These are phyloP conservation scores for Starmerella ratchasimensis DNA, from an alignment of 805 yeast genomes.

Conservation along the genomic window DNA sequence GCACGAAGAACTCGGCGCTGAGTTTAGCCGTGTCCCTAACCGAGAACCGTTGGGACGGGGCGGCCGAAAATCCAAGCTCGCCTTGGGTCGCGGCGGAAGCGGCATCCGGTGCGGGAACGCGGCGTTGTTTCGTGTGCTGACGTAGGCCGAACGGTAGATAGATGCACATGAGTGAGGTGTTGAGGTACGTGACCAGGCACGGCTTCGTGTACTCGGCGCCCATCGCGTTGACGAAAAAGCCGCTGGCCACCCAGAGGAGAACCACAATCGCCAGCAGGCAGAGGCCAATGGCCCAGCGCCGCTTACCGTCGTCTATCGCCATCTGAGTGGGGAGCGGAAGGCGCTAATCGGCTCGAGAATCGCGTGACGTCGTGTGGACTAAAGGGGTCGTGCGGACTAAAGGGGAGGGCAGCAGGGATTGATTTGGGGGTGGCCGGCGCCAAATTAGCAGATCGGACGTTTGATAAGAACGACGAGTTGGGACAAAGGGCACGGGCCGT, in stretches of 20 bases:
- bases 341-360: too few species aligned
- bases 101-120: background rate
- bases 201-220: conserved; percentile 69
- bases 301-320: background rate
- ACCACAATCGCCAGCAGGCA: conserved; percentile 62
- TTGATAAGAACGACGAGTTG: too few species aligned
- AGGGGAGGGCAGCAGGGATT: too few species aligned
- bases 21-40: conserved; percentile 52
- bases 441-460: too few species aligned
- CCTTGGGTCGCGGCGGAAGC: background rate
- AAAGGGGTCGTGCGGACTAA: too few species aligned
- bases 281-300: conserved; percentile 65
- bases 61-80: background rate
- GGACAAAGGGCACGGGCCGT: too few species aligned
- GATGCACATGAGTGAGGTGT: conserved; percentile 70
- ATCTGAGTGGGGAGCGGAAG: background rate
- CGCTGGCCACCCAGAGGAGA: conserved; percentile 78
- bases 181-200: conserved; percentile 79
- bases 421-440: too few species aligned
- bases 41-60: conserved; percentile 7
- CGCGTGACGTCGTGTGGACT: too few species aligned
- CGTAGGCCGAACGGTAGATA: conserved; percentile 51
- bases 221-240: conserved; percentile 62
- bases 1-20: conserved; percentile 65
- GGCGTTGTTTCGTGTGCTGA: conserved; percentile 9